Evolutionary conservation across 2,329 filamentous ascomycete genomes (phyloP).

Genomic region (Aspergillus unguis): DNA sequence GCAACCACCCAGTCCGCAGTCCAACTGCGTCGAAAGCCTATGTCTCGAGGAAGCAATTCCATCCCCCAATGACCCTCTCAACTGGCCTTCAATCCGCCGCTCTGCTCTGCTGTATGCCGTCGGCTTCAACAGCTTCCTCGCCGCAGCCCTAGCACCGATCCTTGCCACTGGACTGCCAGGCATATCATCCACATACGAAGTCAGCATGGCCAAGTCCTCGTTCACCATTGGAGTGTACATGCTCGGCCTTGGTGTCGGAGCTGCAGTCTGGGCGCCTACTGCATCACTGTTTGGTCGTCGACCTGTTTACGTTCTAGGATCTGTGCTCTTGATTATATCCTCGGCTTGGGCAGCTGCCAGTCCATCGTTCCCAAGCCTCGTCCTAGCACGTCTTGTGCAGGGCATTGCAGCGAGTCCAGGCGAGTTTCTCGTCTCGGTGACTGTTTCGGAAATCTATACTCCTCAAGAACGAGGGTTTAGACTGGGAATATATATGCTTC

Average conservation of each 20-base stretch:
- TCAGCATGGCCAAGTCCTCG: background rate
- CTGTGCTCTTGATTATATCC: background rate
- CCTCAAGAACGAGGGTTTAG: conserved; percentile 8
- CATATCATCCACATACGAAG: background rate
- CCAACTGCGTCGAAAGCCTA: too few species aligned
- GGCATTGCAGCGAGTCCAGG: background rate
- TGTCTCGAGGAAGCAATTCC: background rate
- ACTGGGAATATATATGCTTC: conserved; percentile 6
- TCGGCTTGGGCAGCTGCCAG: conserved; percentile 6
- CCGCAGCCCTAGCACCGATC: conserved; percentile 1
- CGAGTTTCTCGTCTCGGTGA: conserved; percentile 5
- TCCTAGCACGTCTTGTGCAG: background rate
- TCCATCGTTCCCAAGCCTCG: background rate
- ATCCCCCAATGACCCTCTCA: conserved; percentile 3
- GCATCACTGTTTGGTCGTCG: background rate
- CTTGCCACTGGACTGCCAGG: background rate
- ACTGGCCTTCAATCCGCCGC: conserved; percentile 3
- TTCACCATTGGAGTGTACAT: conserved; percentile 9
- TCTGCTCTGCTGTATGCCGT: background rate
- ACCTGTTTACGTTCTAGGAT: background rate
- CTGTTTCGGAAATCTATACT: conserved; percentile 1
- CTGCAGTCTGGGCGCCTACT: background rate
- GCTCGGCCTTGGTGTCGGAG: conserved; percentile 1
- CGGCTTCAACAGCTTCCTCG: conserved; percentile 7
- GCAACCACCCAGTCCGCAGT: too few species aligned